A percentile compares a stretch with the other conserved stretches of the same genome.
Conservation (phyloP, 2,329 filamentous ascomycete genomes). For the Pseudocercospora eumusae region DNA sequence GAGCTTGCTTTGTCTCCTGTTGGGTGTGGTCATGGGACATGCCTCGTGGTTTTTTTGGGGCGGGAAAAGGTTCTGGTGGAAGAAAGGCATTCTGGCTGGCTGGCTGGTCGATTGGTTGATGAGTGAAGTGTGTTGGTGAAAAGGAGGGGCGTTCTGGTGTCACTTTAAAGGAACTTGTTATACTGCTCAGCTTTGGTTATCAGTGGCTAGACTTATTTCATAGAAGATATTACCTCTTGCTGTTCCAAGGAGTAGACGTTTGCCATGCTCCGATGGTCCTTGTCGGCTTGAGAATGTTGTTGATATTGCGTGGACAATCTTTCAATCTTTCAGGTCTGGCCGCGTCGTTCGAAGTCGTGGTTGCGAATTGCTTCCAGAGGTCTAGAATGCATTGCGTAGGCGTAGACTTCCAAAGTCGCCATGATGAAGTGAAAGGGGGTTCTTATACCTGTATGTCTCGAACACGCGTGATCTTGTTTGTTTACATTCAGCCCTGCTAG, state of each 20-base stretch:
- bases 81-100: slow-evolving; percentile 2
- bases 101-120: neutral
- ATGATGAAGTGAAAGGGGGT: neutral
- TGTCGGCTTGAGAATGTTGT: slow-evolving; percentile 9
- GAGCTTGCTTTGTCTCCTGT: slow-evolving; percentile 7
- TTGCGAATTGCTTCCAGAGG: neutral
- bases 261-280: slow-evolving; percentile 8
- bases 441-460: neutral
- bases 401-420: neutral
- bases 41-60: slow-evolving; percentile 1
- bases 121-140: neutral
- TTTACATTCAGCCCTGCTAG: neutral
- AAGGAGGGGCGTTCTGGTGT: neutral
- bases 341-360: neutral
- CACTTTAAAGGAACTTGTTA: neutral
- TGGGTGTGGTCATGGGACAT: neutral
- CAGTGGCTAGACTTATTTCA: neutral
- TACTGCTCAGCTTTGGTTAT: slow-evolving; percentile 4
- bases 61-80: slow-evolving; percentile 9
- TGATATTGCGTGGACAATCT: slow-evolving; percentile 1
- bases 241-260: neutral
- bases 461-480: neutral
- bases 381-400: neutral
- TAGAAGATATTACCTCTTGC: slow-evolving; percentile 4
- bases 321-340: neutral